phyloP scores from a whole-genome alignment of 2,329 filamentous ascomycete genomes.

The Colletotrichum simmondsii region DNA sequence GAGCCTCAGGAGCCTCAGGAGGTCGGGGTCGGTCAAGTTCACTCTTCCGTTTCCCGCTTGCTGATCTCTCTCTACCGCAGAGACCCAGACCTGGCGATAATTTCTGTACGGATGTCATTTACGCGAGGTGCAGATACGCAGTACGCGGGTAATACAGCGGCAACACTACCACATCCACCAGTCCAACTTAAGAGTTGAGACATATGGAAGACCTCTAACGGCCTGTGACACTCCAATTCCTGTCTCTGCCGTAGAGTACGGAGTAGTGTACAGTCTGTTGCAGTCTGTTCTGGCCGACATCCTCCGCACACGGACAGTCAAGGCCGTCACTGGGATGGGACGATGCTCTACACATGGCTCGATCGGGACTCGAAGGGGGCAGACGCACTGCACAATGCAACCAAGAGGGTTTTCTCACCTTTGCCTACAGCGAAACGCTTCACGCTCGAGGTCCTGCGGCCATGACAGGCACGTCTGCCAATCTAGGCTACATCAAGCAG shows the following conservation, averaged over 20 bases:
- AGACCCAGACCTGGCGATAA: not conserved
- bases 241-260: not conserved
- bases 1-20: not conserved
- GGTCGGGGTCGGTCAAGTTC: conserved; percentile 19
- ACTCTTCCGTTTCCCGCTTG: conserved; percentile 10
- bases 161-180: not conserved
- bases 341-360: conserved; percentile 1
- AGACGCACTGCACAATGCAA: conserved; percentile 13
- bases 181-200: not conserved
- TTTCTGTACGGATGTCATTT: not conserved
- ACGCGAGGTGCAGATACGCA: conserved; percentile 18
- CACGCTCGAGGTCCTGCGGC: conserved; percentile 21
- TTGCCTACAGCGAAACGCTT: conserved; percentile 23
- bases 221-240: not conserved
- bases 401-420: not conserved
- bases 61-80: not conserved
- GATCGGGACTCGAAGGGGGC: not conserved
- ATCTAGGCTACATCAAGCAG: not conserved
- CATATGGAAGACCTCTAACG: not conserved
- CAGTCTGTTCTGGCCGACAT: not conserved
- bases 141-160: conserved; percentile 12
- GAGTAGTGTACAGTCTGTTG: too few species aligned
- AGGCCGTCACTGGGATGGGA: conserved; percentile 14
- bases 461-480: not conserved
- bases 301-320: conserved; percentile 16